Evolutionary conservation across 768 basidiomycete species (phyloP), one percentile per base, ranked within the genome.

Genomic region (Mycena galericulata): DNA sequence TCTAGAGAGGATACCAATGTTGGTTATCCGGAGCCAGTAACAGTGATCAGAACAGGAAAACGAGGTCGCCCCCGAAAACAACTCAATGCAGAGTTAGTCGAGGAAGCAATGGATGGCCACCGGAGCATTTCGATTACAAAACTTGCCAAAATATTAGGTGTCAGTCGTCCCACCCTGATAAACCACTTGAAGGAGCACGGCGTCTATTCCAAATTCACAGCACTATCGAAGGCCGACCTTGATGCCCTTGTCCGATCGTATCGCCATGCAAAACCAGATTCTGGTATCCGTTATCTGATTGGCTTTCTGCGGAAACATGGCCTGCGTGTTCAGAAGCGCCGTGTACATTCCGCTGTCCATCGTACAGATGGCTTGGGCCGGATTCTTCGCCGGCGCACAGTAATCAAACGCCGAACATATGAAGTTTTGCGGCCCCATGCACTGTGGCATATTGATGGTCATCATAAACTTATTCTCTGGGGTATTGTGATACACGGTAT

Each of bases 401-500:
- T 61, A 2, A 72, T 77, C 36, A 17, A 49, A 10, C 58, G 71
- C 8, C 45, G 54, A 1, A 43, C 61, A 14, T 79, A 79, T 51
- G 20, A 62, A 1, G 74, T 75, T 11, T 55, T 62, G 11, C 65
- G 69, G 8, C 74, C 73, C 7, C 62, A 77, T 68, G 69, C 67
- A 1, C 38, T 75, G 1, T 77, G 76, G 76, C 76, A 77, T 36
- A 22, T 75, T 6, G 75, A 77, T 62, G 69, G 75, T 15, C 74
- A 78, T 56, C 77, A 78, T 53, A 78, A 75, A 47, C 61, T 79
- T 1, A 77, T 77, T 30, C 55, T 47, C 2, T 78, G 73, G 72
- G 77, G 75, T 20, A 67, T 77, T 63, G 73, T 78, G 14, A 74
- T 78, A 26, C 77, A 79, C 62, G 75, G 76, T 0, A 63, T 75